These are phyloP conservation scores for Oldenlandia corymbosa DNA, from an alignment of 257 asterid genomes.

Conservation along the genomic window DNA sequence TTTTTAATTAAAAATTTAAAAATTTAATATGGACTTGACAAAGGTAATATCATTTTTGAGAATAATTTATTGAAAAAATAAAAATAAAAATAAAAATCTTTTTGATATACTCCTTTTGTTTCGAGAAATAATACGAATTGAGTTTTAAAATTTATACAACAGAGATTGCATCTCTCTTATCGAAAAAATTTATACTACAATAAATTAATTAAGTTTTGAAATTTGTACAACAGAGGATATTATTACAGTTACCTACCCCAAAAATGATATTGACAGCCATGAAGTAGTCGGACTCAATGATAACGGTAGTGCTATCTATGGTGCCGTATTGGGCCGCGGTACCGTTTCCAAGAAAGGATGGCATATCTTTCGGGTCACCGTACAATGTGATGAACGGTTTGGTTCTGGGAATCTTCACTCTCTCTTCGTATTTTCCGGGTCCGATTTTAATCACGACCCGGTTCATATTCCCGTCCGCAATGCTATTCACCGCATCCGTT, in stretches of 20 bases:
- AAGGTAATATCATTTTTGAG: no score
- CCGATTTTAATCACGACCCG: conserved; percentile 51
- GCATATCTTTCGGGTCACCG: conserved; percentile 49
- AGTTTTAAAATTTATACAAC: no score
- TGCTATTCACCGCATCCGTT: conserved; percentile 43
- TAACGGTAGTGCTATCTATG: conserved; percentile 55
- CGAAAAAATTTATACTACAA: no score
- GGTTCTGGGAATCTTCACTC: conserved; percentile 26
- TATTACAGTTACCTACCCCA: conserved; percentile 60
- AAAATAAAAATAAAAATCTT: no score
- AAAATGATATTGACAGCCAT: conserved; percentile 49
- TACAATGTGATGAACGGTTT: conserved; percentile 51
- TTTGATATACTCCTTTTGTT: no score
- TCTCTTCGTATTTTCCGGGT: conserved; percentile 63
- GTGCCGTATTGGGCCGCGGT: conserved; percentile 56
- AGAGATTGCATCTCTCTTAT: no score
- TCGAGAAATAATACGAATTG: no score
- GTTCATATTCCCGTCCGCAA: conserved; percentile 40
- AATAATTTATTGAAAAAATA: no score
- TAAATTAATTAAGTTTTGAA: no score
- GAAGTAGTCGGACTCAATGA: conserved; percentile 49
- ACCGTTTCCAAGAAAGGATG: conserved; percentile 35
- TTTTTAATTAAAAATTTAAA: no score
- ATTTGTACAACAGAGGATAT: no score
- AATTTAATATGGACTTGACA: no score